These are phyloP conservation scores for Penicillium brevicompactum DNA, from an alignment of 2,329 filamentous ascomycete genomes.

Conservation along the genomic window DNA sequence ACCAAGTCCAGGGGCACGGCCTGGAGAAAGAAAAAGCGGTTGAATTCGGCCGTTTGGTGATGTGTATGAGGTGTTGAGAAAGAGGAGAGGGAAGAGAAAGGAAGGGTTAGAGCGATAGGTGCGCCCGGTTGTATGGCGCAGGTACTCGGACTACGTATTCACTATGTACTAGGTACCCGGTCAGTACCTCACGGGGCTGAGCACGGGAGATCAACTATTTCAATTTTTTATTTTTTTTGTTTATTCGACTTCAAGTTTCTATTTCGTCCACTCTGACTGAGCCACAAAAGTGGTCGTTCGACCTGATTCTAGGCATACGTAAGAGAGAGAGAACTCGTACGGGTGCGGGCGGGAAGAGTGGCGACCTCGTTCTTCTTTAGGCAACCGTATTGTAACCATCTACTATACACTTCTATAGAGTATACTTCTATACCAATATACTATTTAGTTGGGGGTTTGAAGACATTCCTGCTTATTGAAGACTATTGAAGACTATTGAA, in stretches of 20 bases:
- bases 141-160: slow-evolving; percentile 22
- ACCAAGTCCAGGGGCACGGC: slow-evolving; percentile 15
- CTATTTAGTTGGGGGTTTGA: not conserved
- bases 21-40: slow-evolving; percentile 11
- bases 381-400: not conserved
- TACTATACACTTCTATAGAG: not conserved
- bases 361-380: slow-evolving; percentile 5
- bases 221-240: not conserved
- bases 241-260: not conserved
- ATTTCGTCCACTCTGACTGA: not conserved
- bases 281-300: not conserved
- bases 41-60: not conserved
- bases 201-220: slow-evolving; percentile 13
- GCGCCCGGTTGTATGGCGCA: slow-evolving; percentile 20
- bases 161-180: slow-evolving; percentile 18
- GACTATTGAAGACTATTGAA: too few relatives aligned
- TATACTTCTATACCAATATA: not conserved
- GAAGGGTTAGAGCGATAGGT: slow-evolving; percentile 19
- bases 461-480: too few relatives aligned
- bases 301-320: not conserved
- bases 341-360: slow-evolving; percentile 10
- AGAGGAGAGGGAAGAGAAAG: slow-evolving; percentile 19
- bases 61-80: slow-evolving; percentile 18
- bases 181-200: slow-evolving; percentile 23
- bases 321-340: not conserved